A percentile compares a stretch with the other conserved stretches of the same genome.
These are phyloP conservation scores for Pelargonium nanum DNA, from an alignment of 345 rosid species.

Conservation along the genomic window DNA sequence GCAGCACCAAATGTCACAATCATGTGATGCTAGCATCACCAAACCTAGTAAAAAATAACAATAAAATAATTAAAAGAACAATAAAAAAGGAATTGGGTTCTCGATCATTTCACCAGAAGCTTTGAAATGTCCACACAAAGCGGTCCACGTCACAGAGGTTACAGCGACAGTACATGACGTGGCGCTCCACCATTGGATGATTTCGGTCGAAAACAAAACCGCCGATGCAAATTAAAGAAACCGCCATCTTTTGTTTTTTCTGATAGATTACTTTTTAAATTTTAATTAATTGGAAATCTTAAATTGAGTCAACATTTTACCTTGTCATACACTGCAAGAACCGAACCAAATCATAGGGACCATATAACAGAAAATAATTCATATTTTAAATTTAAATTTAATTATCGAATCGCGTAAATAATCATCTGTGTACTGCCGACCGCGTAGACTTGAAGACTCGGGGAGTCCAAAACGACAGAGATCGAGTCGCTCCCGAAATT, in stretches of 20 bases:
- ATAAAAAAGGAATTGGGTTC: not conserved
- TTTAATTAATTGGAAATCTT: no score
- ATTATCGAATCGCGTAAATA: not conserved
- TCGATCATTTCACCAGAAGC: not conserved
- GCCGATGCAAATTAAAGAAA: not conserved
- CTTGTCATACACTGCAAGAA: not conserved
- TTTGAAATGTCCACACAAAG: not conserved
- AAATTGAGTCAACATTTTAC: not conserved
- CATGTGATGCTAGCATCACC: not conserved
- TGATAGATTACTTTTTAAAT: no score
- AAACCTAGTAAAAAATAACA: not conserved
- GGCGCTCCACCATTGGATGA: not conserved
- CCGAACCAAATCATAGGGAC: not conserved
- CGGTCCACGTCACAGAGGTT: constrained; percentile 1
- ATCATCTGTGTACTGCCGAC: not conserved
- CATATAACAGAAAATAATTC: not conserved
- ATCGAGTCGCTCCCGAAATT: not conserved
- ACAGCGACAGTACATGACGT: not conserved
- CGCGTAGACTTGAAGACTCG: not conserved
- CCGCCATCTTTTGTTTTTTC: not conserved
- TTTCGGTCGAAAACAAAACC: not conserved
- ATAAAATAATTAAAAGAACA: not conserved
- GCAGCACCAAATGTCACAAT: not conserved
- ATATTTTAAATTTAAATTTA: no score
- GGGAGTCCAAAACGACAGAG: constrained; percentile 9